Conservation (phyloP, 2,329 filamentous ascomycete species). For the Phaeoacremonium minimum region DNA sequence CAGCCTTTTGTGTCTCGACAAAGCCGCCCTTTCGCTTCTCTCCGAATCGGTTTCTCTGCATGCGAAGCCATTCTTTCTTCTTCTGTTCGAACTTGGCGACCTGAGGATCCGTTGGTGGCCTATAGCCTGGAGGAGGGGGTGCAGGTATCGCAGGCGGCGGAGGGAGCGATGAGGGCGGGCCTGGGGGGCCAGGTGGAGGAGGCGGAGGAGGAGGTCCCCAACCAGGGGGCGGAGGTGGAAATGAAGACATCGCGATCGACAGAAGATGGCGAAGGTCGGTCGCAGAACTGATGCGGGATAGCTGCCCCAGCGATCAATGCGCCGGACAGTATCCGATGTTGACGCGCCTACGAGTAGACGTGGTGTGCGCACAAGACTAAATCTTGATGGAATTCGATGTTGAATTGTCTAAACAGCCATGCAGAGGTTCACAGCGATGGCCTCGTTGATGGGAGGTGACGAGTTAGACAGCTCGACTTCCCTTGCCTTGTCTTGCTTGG, state of each 20-base stretch:
- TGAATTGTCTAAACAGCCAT: too few relatives aligned
- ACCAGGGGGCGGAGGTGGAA: conserved; percentile 51
- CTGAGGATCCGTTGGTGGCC: conserved; percentile 74
- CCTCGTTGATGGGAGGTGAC: too few relatives aligned
- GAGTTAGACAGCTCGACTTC: too few relatives aligned
- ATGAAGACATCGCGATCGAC: conserved; percentile 46
- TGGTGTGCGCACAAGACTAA: too few relatives aligned
- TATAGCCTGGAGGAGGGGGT: conserved; percentile 82
- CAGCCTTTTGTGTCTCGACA: conserved; percentile 95
- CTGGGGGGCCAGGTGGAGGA: conserved; percentile 51
- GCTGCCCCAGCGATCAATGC: too few relatives aligned
- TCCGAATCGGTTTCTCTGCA: conserved; percentile 86
- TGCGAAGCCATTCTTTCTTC: conserved; percentile 97
- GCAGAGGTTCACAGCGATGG: too few relatives aligned
- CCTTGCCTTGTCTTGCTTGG: too few relatives aligned
- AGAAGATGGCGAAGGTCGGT: too few relatives aligned
- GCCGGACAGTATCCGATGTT: too few relatives aligned
- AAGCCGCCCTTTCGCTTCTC: conserved; percentile 97
- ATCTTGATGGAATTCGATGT: too few relatives aligned
- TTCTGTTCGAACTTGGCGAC: conserved; percentile 95
- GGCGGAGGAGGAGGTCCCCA: conserved; percentile 46
- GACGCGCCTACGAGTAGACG: too few relatives aligned
- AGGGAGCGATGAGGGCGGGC: conserved; percentile 50
- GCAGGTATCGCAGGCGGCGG: conserved; percentile 53
- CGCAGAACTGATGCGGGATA: too few relatives aligned